phyloP scores from a whole-genome alignment of 1,139 yeast genomes.

The Taphrina flavorubra region DNA sequence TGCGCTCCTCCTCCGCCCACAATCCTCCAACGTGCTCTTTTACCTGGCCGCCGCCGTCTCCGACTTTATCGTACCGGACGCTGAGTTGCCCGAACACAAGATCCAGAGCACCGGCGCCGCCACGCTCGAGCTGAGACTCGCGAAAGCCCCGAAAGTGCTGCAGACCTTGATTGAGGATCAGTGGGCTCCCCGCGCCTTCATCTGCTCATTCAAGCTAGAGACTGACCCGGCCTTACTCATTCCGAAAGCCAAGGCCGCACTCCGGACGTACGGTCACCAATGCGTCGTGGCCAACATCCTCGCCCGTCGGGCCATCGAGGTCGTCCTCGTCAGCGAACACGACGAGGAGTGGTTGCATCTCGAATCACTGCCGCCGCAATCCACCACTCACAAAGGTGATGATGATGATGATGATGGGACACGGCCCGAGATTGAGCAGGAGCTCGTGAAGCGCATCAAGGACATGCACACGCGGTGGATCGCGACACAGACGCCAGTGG shows the following conservation, averaged over 20 bases:
- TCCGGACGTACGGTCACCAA: slow-evolving; percentile 86
- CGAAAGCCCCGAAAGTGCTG: slow-evolving; percentile 94
- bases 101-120: slow-evolving; percentile 65
- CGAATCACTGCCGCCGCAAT: not conserved
- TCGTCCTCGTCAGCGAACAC: slow-evolving; percentile 68
- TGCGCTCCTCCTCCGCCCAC: slow-evolving; percentile 62
- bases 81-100: slow-evolving; percentile 87
- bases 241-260: slow-evolving; percentile 75
- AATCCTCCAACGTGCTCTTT: slow-evolving; percentile 65
- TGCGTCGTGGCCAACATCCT: slow-evolving; percentile 91
- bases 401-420: slow-evolving; percentile 43
- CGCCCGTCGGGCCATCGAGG: slow-evolving; percentile 86
- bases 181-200: slow-evolving; percentile 90
- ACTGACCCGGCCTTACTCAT: slow-evolving; percentile 77
- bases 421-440: slow-evolving; percentile 48
- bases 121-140: slow-evolving; percentile 80
- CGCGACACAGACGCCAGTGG: slow-evolving; percentile 30
- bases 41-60: slow-evolving; percentile 97
- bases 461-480: slow-evolving; percentile 30
- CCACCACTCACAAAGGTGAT: no score
- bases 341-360: slow-evolving; percentile 33
- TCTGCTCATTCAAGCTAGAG: slow-evolving; percentile 90
- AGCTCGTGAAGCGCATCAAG: slow-evolving; percentile 20
- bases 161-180: slow-evolving; percentile 86
- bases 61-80: slow-evolving; percentile 88